Percentiles rank a stretch among this genome's conserved stretches.
Conservation (phyloP, 768 basidiomycete species). For the Roridomyces roridus region DNA sequence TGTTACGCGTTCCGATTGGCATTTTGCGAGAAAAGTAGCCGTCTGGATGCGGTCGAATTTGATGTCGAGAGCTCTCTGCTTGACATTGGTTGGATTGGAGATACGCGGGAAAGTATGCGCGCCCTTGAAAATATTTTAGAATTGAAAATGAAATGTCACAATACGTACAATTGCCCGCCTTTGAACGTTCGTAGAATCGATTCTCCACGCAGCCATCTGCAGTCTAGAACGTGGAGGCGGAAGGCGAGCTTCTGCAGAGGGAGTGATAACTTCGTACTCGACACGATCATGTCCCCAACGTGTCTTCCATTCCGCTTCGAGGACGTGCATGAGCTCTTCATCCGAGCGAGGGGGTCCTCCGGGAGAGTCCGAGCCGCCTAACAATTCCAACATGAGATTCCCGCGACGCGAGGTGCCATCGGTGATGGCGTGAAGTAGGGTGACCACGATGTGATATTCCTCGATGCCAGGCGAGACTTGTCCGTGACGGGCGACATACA, state of each 20-base stretch:
- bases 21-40: slow-evolving; percentile 4
- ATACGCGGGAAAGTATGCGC: slow-evolving; percentile 17
- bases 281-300: slow-evolving; percentile 1
- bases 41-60: slow-evolving; percentile 16
- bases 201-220: slow-evolving; percentile 9
- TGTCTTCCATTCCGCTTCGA: slow-evolving; percentile 9
- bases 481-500: slow-evolving; percentile 9
- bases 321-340: slow-evolving; percentile 8
- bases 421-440: slow-evolving; percentile 14
- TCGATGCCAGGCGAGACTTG: slow-evolving; percentile 1
- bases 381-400: slow-evolving; percentile 1
- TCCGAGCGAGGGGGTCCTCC: slow-evolving; percentile 11
- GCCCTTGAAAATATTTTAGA: neutral
- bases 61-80: slow-evolving; percentile 9
- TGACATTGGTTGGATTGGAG: slow-evolving; percentile 1
- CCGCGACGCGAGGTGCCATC: slow-evolving; percentile 12
- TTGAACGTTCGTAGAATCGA: slow-evolving; percentile 15
- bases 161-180: slow-evolving; percentile 10
- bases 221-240: slow-evolving; percentile 1
- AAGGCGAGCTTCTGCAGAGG: slow-evolving; percentile 7
- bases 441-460: slow-evolving; percentile 12
- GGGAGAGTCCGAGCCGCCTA: slow-evolving; percentile 7
- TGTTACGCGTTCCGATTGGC: slow-evolving; percentile 18
- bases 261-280: slow-evolving; percentile 12
- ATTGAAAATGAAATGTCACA: neutral